Conservation (phyloP, 257 asterid genomes). For the Lantana camara region DNA sequence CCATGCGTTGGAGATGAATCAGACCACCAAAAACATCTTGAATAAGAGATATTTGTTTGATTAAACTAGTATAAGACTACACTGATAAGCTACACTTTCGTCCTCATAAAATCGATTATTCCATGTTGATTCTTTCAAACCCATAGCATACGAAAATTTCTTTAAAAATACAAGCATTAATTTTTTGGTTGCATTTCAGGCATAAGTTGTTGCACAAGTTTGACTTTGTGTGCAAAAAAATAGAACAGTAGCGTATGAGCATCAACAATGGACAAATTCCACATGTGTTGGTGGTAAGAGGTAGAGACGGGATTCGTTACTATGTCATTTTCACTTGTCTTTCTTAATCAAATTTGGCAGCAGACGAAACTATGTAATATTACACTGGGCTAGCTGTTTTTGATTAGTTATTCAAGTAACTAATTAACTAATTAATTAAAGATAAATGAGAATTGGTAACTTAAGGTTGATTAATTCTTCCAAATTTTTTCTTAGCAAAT, state of each 20-base stretch:
- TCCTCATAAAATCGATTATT: too few species aligned
- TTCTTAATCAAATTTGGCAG: conserved; percentile 3
- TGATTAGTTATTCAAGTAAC: conserved; percentile 3
- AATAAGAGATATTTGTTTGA: too few species aligned
- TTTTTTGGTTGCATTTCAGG: background rate
- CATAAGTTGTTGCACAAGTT: conserved; percentile 18
- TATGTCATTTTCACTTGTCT: conserved; percentile 38
- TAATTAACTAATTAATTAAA: background rate
- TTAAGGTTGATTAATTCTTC: conserved; percentile 15
- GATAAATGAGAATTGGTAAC: background rate
- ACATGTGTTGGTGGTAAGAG: conserved; percentile 20
- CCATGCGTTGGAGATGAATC: too few species aligned
- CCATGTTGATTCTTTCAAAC: background rate
- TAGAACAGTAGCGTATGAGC: conserved; percentile 31
- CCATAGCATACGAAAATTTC: background rate
- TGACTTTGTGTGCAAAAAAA: conserved; percentile 14
- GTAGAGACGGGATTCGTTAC: conserved; percentile 33
- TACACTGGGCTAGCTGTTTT: background rate
- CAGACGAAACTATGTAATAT: conserved; percentile 1
- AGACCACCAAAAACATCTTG: too few species aligned
- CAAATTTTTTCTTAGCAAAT: background rate
- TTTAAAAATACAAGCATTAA: background rate
- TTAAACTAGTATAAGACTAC: too few species aligned
- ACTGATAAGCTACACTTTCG: too few species aligned
- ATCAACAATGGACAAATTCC: conserved; percentile 21